phyloP scores from a whole-genome alignment of 352 stramenopile genomes.

The Globisporangium paroecandrum region DNA sequence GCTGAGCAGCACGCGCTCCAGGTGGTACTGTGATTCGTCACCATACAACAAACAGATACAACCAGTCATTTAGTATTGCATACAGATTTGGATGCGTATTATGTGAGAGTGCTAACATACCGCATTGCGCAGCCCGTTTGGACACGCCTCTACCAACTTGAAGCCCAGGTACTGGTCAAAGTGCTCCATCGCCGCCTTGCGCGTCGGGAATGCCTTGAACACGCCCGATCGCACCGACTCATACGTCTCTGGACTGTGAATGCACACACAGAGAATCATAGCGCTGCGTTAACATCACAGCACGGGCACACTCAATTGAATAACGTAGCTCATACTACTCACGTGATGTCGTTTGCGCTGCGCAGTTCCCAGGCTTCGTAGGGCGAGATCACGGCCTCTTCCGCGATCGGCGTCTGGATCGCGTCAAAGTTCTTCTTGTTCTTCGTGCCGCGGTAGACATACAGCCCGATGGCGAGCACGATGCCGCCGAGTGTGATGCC shows the following conservation, averaged over 20 bases:
- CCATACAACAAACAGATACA: background rate
- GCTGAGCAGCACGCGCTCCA: conserved; percentile 75
- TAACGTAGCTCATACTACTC: conserved; percentile 9
- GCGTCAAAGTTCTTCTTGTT: conserved; percentile 82
- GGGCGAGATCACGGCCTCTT: conserved; percentile 72
- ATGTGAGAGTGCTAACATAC: conserved; percentile 19
- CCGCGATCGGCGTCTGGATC: conserved; percentile 66
- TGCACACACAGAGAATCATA: background rate
- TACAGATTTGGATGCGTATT: background rate
- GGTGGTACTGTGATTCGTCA: conserved; percentile 42
- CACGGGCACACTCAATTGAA: background rate
- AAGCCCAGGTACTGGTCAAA: conserved; percentile 79
- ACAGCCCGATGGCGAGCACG: conserved; percentile 58
- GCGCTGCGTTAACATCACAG: background rate
- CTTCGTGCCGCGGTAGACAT: conserved; percentile 68
- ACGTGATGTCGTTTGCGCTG: conserved; percentile 80
- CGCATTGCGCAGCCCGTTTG: conserved; percentile 57
- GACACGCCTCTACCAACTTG: conserved; percentile 55
- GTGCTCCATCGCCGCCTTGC: conserved; percentile 66
- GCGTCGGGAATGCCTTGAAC: conserved; percentile 49
- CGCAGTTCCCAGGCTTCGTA: conserved; percentile 86
- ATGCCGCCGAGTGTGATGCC: conserved; percentile 73
- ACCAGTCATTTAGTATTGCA: background rate
- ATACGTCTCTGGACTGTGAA: conserved; percentile 43
- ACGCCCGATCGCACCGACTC: conserved; percentile 47